Base-by-base conservation (phyloP, 345 rosid genomes). In the Brassica cretica region DNA sequence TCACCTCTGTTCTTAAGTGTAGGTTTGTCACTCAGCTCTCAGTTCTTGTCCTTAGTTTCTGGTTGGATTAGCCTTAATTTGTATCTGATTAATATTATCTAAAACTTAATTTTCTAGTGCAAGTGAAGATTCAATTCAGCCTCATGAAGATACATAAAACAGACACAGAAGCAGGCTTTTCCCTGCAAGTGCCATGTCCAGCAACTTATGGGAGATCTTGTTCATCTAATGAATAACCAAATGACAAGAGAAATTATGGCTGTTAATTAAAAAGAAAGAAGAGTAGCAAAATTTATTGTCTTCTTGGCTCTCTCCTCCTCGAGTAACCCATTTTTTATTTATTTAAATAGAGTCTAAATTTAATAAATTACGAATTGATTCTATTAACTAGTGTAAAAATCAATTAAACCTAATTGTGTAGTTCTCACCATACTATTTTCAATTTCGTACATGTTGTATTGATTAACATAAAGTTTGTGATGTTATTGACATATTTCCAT, bases 251-350 rank as follows among this genome's bases (percentile, higher is more conserved):
- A 66, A 66, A 44, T 53, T 59, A 66, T 44, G 55, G 72, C 72
- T 62, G 60, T 64, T 25, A 53, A 71, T 64, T 8, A 64, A 39
- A 14, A 72, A 72, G 41, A 71, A 41, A 27, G 68, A 56, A 64
- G 63, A 10, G 6, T 39, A 3, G 62, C 76, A 78, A 78, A 78
- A 66, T 58, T 78, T 21, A 64, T 83, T 74, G 0, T 70, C 81
- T 37, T 71, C 78, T 53, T 79, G 59, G 10, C 73, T 78, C 24
- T 70, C 78, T 30, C 62, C 84, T 7, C 70, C 88, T 59, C 71
- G 87, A 61, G 90, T 90, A 44, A 94, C 97, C 5, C 1, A 29
- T 29, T 29, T 3, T 29, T 29, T 21, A 21, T 3, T 29, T 29
- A 3, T 29, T 29, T 29, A 29, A 29, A 29, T 29, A 3, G 32